These are phyloP conservation scores for Akanthomyces muscarius DNA, from an alignment of 2,329 filamentous ascomycete genomes.

Conservation along the genomic window DNA sequence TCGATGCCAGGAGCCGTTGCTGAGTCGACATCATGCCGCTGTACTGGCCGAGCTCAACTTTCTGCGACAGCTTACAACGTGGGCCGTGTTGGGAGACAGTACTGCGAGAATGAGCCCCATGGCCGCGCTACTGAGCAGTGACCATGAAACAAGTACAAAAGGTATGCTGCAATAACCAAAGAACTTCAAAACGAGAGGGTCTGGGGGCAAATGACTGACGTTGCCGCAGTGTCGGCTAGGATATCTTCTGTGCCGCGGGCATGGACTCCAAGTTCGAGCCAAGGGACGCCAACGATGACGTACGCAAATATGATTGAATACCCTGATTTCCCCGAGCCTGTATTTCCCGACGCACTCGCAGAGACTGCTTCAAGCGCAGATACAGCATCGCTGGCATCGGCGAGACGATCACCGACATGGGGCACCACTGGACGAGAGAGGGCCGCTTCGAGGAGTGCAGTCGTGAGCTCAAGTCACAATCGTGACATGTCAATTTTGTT, in stretches of 20 bases:
- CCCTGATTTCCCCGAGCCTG: constrained; percentile 4
- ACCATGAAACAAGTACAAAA: neutral
- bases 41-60: constrained; percentile 30
- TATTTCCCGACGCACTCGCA: neutral
- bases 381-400: neutral
- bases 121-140: neutral
- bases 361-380: neutral
- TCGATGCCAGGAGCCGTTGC: constrained; percentile 24
- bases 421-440: neutral
- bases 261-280: neutral
- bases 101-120: neutral
- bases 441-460: constrained; percentile 1
- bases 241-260: neutral
- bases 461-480: constrained; percentile 13
- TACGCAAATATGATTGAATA: constrained; percentile 2
- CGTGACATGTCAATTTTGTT: constrained; percentile 8
- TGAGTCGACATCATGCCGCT: constrained; percentile 28
- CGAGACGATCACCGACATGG: constrained; percentile 1
- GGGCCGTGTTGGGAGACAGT: neutral
- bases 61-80: constrained; percentile 18
- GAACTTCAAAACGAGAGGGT: too few species aligned
- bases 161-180: neutral
- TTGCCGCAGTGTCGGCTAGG: neutral
- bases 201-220: neutral
- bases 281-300: neutral